Evolutionary conservation across 192 early-diverging fungal species (phyloP).

Genomic region (Backusella macrospora): DNA sequence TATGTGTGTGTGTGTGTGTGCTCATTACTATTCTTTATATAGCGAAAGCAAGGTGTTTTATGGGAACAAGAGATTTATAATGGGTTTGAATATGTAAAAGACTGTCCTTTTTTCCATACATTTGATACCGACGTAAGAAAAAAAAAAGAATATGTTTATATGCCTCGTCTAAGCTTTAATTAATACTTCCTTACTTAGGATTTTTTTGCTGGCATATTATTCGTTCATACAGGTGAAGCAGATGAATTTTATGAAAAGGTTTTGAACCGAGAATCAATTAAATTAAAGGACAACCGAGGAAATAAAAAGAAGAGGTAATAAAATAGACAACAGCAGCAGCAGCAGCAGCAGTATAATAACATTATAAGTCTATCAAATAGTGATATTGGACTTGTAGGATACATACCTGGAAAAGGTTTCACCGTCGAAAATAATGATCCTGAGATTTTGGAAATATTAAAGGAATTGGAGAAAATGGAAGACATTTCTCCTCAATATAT

Average conservation of each 20-base stretch:
- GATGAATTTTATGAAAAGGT: slow-evolving; percentile 61
- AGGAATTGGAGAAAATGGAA: slow-evolving; percentile 56
- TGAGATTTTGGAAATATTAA: slow-evolving; percentile 67
- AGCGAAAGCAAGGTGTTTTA: slow-evolving; percentile 57
- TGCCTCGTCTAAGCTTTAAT: too few relatives aligned
- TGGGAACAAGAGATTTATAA: slow-evolving; percentile 85
- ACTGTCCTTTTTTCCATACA: slow-evolving; percentile 70
- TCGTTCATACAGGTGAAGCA: slow-evolving; percentile 73
- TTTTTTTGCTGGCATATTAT: slow-evolving; percentile 67
- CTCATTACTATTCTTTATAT: background rate
- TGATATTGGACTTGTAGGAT: slow-evolving; percentile 63
- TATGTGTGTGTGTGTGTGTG: background rate
- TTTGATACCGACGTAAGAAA: slow-evolving; percentile 66
- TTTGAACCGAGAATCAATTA: background rate
- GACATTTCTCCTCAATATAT: slow-evolving; percentile 65
- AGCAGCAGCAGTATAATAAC: background rate
- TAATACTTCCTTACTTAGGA: slow-evolving; percentile 39
- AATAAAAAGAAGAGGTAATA: slow-evolving; percentile 17
- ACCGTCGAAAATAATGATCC: slow-evolving; percentile 69
- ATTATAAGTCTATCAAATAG: slow-evolving; percentile 14
- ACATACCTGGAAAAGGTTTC: slow-evolving; percentile 58
- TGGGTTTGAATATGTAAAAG: slow-evolving; percentile 67
- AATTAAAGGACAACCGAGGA: slow-evolving; percentile 7
- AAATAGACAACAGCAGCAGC: background rate
- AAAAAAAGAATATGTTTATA: too few relatives aligned